phyloP scores from a whole-genome alignment of 1,284 basidiomycete genomes.

The Ustilago bromivora region DNA sequence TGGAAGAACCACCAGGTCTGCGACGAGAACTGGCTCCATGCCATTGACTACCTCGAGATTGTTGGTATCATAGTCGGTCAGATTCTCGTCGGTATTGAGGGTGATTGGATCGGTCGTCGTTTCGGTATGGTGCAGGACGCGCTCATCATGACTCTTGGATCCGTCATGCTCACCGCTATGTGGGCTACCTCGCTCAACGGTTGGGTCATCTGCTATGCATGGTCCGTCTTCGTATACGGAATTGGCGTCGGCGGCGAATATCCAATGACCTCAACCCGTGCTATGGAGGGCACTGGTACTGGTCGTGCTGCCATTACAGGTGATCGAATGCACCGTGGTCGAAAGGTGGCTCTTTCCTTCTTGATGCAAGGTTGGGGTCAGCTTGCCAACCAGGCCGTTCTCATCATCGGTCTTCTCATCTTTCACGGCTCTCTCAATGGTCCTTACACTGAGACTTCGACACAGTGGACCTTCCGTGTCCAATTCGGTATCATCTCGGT shows the following conservation, averaged over 20 bases:
- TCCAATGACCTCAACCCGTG: constrained; percentile 74
- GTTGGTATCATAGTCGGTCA: constrained; percentile 74
- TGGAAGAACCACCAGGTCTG: constrained; percentile 72
- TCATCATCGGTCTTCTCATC: constrained; percentile 73
- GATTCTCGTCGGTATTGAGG: constrained; percentile 74
- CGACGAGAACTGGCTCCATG: constrained; percentile 71
- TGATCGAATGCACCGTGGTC: constrained; percentile 74
- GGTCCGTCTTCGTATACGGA: constrained; percentile 73
- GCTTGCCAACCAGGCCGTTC: constrained; percentile 73
- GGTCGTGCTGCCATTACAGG: constrained; percentile 70
- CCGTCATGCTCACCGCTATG: constrained; percentile 74
- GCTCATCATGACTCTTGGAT: constrained; percentile 71
- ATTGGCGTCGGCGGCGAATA: constrained; percentile 73
- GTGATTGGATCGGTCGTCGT: constrained; percentile 74
- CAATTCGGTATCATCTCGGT: constrained; percentile 73
- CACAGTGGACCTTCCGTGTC: constrained; percentile 74
- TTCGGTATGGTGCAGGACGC: constrained; percentile 72
- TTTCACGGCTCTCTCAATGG: constrained; percentile 71
- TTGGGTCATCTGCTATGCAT: constrained; percentile 74
- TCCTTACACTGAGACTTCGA: constrained; percentile 71
- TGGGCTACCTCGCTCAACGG: constrained; percentile 73
- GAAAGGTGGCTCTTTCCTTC: constrained; percentile 74
- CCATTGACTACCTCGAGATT: constrained; percentile 72
- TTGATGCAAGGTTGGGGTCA: constrained; percentile 74
- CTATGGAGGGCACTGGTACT: constrained; percentile 72